Base-by-base conservation (phyloP, 2,329 filamentous ascomycete species). In the Cordyceps militaris region DNA sequence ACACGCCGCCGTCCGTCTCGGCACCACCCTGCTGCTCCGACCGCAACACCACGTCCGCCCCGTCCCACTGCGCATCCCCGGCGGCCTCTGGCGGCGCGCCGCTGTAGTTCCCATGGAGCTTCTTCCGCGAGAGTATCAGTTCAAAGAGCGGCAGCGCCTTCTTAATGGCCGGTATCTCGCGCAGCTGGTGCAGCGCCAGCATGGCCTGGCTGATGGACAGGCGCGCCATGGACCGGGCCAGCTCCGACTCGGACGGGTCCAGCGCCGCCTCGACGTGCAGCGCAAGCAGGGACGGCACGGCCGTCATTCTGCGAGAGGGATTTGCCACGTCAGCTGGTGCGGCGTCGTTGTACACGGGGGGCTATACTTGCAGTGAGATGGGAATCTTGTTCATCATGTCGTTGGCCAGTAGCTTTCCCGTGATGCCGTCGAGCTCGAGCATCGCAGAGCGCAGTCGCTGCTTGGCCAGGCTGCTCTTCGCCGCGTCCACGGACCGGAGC, bases 171-270 rank as follows among this genome's bases (percentile, higher is more conserved):
- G 56, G 56, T 16, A 58, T 47, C 28, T 58, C 56, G 1, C 38
- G 48, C 13, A 51, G 19, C 28, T 53, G 48, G 4, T 46, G 9
- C 28, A 58, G 40, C 48, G 49, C 38, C 19, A 58, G 56, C 56
- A 58, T 58, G n/a, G 56, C 44, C 30, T 52, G 48, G 23, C 48
- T 53, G 38, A 58, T 53, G 38, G 56, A 53, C 3, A 58, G 47
- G 26, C 56, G 56, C 13, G 56, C 47, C 56, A 58, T 58, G 28
- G 48, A 53, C 4, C n/a, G 56, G 7, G 53, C 42, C 11, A 58
- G 26, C 5, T 52, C 48, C n/a, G 56, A n/a, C 28, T 52, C 56
- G 3, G 28, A 38, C 4, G 26, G 21, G 21, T 58, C 42, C n/a
- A 58, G 32, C 1, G 48, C 56, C 6, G 48, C 50, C 21, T 52